These are phyloP conservation scores for Kodamaea sagamina DNA, from an alignment of 805 yeast species.

Conservation along the genomic window DNA sequence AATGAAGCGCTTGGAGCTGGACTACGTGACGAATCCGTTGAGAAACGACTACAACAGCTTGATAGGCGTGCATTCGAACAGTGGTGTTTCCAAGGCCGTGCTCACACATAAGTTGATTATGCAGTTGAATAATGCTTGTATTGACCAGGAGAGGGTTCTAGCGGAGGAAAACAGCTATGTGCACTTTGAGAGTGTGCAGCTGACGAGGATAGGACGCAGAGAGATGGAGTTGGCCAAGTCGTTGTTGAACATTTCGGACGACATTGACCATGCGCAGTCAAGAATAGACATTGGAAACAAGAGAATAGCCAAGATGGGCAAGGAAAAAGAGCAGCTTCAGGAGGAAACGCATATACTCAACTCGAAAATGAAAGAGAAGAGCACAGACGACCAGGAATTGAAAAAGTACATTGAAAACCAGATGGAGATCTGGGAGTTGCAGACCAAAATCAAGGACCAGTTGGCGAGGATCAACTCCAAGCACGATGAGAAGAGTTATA, in stretches of 20 bases:
- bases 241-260: constrained; percentile 46
- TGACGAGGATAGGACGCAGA: constrained; percentile 42
- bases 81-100: constrained; percentile 34
- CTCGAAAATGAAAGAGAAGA: neutral
- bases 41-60: constrained; percentile 49
- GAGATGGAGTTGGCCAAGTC: constrained; percentile 45
- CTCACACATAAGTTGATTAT: constrained; percentile 66
- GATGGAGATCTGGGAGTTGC: constrained; percentile 45
- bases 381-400: constrained; percentile 24
- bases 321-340: constrained; percentile 29
- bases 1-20: constrained; percentile 60
- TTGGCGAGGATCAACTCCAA: constrained; percentile 48
- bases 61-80: constrained; percentile 51
- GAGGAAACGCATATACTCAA: constrained; percentile 26
- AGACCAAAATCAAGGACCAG: constrained; percentile 46
- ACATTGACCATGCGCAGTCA: constrained; percentile 44
- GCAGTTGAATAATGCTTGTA: constrained; percentile 51
- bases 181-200: constrained; percentile 40
- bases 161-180: constrained; percentile 41
- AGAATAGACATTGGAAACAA: constrained; percentile 38
- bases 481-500: constrained; percentile 63
- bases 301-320: constrained; percentile 31
- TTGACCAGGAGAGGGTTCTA: constrained; percentile 43
- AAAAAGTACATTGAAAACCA: constrained; percentile 34
- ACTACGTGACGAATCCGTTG: constrained; percentile 70